Evolutionary conservation across 2,329 filamentous ascomycete species (phyloP).

Genomic region (Aspergillus neotritici): DNA sequence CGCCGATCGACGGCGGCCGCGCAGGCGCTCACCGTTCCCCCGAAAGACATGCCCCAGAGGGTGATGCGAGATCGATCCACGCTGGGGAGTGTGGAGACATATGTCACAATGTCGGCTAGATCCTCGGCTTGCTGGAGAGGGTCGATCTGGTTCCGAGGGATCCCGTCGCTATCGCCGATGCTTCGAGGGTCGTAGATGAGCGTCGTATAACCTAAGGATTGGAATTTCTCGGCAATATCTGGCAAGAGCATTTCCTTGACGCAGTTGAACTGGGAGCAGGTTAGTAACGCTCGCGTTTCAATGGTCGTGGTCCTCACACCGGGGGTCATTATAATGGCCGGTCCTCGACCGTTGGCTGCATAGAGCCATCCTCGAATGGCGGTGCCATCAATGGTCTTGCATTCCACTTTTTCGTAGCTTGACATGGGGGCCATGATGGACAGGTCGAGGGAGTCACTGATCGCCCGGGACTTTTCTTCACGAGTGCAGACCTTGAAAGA

Average conservation of each 20-base stretch:
- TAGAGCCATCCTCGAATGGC: slow-evolving; percentile 37
- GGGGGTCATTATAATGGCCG: slow-evolving; percentile 15
- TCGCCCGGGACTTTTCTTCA: no score
- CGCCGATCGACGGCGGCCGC: slow-evolving; percentile 30
- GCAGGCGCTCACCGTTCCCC: slow-evolving; percentile 19
- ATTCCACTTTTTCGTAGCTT: slow-evolving; percentile 30
- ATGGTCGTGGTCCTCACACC: slow-evolving; percentile 10
- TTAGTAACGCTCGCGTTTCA: background rate
- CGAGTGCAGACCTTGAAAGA: no score
- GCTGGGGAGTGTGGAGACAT: slow-evolving; percentile 18
- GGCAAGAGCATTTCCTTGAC: slow-evolving; percentile 26
- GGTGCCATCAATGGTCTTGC: slow-evolving; percentile 39
- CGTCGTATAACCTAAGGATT: slow-evolving; percentile 17
- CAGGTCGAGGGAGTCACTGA: background rate
- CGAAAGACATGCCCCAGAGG: slow-evolving; percentile 37
- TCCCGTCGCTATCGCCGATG: slow-evolving; percentile 29
- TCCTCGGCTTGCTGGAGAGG: slow-evolving; percentile 30
- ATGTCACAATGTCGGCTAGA: slow-evolving; percentile 36
- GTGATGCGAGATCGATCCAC: slow-evolving; percentile 27
- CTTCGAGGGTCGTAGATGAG: slow-evolving; percentile 32
- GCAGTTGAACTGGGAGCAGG: slow-evolving; percentile 22
- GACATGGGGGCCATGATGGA: background rate
- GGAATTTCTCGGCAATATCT: slow-evolving; percentile 18
- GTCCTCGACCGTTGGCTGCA: slow-evolving; percentile 18
- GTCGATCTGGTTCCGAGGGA: slow-evolving; percentile 30